A percentile compares a stretch with the other conserved stretches of the same genome.
These are phyloP conservation scores for Carex arenaria DNA, from an alignment of 202 grass and related monocot species.

Conservation along the genomic window DNA sequence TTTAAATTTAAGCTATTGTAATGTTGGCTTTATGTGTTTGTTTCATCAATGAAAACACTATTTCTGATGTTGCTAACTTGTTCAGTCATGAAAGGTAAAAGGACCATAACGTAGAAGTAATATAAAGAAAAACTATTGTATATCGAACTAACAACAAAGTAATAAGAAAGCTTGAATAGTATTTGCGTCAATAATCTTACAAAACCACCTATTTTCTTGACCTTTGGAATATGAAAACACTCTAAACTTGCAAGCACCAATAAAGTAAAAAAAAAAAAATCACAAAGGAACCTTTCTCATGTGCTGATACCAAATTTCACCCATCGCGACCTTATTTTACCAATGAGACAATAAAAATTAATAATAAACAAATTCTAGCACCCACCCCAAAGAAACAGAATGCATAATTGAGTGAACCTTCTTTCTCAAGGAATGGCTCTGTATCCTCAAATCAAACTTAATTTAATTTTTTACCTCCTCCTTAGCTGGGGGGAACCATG, in stretches of 20 bases:
- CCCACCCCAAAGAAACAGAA: neutral
- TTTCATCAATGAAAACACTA: neutral
- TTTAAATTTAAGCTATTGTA: neutral
- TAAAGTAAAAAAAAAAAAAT: neutral
- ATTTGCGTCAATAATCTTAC: neutral
- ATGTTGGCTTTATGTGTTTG: constrained; percentile 2
- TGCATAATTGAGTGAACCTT: neutral
- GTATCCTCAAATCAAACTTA: neutral
- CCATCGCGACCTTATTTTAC: constrained; percentile 4
- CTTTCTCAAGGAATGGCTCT: neutral
- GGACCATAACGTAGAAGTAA: neutral
- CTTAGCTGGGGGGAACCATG: constrained; percentile 33
- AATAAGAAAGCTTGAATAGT: constrained; percentile 1
- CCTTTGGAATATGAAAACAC: neutral
- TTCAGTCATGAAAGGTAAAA: neutral
- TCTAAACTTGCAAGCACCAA: neutral
- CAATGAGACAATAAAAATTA: neutral
- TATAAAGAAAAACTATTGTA: neutral
- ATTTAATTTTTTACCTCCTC: constrained; percentile 35
- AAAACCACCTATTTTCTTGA: neutral
- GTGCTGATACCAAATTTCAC: neutral
- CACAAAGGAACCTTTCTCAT: neutral
- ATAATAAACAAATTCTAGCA: neutral
- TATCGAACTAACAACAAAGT: neutral
- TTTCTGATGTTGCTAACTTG: neutral